These are phyloP conservation scores for Salix udensis DNA, from an alignment of 345 rosid species.

Conservation along the genomic window DNA sequence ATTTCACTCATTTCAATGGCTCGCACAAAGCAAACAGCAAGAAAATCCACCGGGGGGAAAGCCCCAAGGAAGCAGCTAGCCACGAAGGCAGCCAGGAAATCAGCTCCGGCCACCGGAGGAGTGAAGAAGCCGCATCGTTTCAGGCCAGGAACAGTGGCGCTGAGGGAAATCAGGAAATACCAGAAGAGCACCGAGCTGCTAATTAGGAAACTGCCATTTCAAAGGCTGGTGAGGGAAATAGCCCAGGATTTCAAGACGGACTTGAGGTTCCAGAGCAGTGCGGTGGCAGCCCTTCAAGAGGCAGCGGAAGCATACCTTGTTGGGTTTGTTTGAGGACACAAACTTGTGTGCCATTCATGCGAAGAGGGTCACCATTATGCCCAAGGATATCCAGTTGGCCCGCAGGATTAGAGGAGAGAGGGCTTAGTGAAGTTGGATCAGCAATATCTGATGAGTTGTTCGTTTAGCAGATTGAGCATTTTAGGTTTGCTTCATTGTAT, in stretches of 20 bases:
- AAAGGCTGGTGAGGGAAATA: constrained; percentile 25
- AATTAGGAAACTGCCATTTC: constrained; percentile 22
- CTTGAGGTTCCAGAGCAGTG: constrained; percentile 22
- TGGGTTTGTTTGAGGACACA: constrained; percentile 19
- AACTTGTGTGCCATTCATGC: neutral
- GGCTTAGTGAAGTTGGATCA: neutral
- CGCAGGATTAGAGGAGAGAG: too few relatives aligned
- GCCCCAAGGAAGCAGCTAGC: constrained; percentile 27
- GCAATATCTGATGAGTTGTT: too few relatives aligned
- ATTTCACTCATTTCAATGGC: constrained; percentile 2
- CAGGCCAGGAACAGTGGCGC: constrained; percentile 26
- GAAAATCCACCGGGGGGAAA: constrained; percentile 25
- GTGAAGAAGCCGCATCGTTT: neutral
- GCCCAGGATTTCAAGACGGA: constrained; percentile 25
- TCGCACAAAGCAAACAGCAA: constrained; percentile 26
- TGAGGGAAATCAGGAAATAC: constrained; percentile 23
- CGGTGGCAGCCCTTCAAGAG: neutral
- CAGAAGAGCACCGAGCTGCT: constrained; percentile 27
- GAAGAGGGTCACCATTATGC: too few relatives aligned
- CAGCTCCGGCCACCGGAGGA: constrained; percentile 25
- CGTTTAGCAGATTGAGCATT: too few relatives aligned
- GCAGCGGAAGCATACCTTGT: constrained; percentile 23
- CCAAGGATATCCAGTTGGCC: too few relatives aligned
- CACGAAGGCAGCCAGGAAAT: constrained; percentile 20
- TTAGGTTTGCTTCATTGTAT: too few relatives aligned